Percentiles rank a stretch among this genome's conserved stretches.
Conservation (phyloP, 805 yeast species). For the Starmera quercuum region DNA sequence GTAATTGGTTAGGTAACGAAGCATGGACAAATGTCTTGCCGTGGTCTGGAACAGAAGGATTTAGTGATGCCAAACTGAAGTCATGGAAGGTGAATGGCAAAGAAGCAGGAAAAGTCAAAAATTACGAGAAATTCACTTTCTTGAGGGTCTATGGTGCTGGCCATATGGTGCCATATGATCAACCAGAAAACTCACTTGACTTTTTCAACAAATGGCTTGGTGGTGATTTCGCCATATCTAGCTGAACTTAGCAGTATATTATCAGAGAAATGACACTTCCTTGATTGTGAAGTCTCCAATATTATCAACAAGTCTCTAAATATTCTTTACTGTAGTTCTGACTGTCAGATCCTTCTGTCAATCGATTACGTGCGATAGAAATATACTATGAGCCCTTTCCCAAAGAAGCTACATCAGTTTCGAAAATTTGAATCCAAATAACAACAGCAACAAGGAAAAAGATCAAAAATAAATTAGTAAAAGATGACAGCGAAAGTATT, state of each 20-base stretch:
- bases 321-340: too few species aligned
- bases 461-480: slow-evolving; percentile 1
- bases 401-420: too few species aligned
- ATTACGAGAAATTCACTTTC: slow-evolving; percentile 66
- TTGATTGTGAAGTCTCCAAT: too few species aligned
- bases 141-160: slow-evolving; percentile 85
- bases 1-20: slow-evolving; percentile 93
- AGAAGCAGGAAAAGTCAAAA: slow-evolving; percentile 62
- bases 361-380: too few species aligned
- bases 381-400: too few species aligned
- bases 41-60: slow-evolving; percentile 53
- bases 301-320: too few species aligned
- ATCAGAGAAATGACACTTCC: too few species aligned
- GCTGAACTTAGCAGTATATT: too few species aligned
- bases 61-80: slow-evolving; percentile 35
- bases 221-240: slow-evolving; percentile 43
- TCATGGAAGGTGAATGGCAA: slow-evolving; percentile 42
- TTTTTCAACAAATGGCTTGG: slow-evolving; percentile 82
- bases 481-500: slow-evolving; percentile 3
- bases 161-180: slow-evolving; percentile 93
- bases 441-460: slow-evolving; percentile 1
- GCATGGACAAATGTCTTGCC: slow-evolving; percentile 77
- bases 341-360: too few species aligned
- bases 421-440: too few species aligned
- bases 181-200: slow-evolving; percentile 68